Conservation (phyloP, 306 rosid species). For the Pueraria montana region DNA sequence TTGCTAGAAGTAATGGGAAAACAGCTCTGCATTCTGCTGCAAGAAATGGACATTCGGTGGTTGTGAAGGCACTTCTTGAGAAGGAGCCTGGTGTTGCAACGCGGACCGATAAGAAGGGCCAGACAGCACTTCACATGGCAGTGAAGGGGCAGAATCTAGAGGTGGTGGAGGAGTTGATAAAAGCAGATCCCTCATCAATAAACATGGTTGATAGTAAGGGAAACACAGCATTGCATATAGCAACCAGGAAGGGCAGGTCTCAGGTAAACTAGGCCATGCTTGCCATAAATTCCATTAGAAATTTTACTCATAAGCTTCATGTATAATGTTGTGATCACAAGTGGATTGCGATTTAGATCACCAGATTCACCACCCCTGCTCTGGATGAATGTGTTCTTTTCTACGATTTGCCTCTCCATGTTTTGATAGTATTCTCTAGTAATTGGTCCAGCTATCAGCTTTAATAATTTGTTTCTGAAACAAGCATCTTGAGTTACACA, state of each 20-base stretch:
- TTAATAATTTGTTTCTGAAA: not conserved
- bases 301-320: not conserved
- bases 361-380: not conserved
- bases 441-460: not conserved
- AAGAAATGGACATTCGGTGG: slow-evolving; percentile 87
- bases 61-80: slow-evolving; percentile 67
- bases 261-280: slow-evolving; percentile 61
- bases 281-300: not conserved
- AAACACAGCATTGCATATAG: slow-evolving; percentile 87
- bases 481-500: not conserved
- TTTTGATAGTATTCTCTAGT: slow-evolving; percentile 13
- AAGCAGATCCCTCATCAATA: slow-evolving; percentile 64
- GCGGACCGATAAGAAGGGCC: slow-evolving; percentile 89
- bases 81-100: slow-evolving; percentile 71
- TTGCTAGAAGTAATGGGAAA: slow-evolving; percentile 93
- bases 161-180: slow-evolving; percentile 78
- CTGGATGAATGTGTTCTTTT: not conserved
- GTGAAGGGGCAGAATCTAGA: slow-evolving; percentile 86
- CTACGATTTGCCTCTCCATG: not conserved
- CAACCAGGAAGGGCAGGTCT: slow-evolving; percentile 82
- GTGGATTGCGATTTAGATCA: slow-evolving; percentile 11
- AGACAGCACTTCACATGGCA: slow-evolving; percentile 98
- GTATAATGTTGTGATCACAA: not conserved
- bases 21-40: slow-evolving; percentile 96
- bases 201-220: slow-evolving; percentile 86